Base-by-base conservation (phyloP, 352 stramenopile genomes). In the Phytophthora crassamura region DNA sequence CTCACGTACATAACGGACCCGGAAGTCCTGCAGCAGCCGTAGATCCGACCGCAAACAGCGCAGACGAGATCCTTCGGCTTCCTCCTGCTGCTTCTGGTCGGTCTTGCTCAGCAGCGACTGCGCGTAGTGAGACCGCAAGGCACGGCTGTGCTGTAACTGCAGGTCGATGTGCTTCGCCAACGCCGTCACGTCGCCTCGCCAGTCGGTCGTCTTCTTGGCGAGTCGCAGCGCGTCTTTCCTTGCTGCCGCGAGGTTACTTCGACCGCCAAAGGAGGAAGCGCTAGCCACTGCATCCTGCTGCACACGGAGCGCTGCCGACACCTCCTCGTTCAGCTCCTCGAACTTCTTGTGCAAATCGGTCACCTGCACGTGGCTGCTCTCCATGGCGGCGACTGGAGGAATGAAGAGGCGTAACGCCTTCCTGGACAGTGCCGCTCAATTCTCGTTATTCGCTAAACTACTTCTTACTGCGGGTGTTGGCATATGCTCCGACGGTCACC, bases 261-360 rank as follows among this genome's bases (percentile, higher is more conserved):
- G 57, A 20, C 39, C 61, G 15, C 34, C 58, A 6, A 61, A 50
- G 8, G 59, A 64, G 6, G 69, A 59, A 2, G 58, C 70, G 18
- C 8, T 62, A 12, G 51, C 63, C 22, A 86, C 72, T 2, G 69
- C 74, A 60, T 89, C 78, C 30, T 89, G 76, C 41, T 91, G 82
- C 6, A 74, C 73, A 4, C 61, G 70, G 5, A 93, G 76, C 1
- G 81, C 79, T 12, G 72, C 71, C 4, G 62, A 64, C 39, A 91
- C 79, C 59, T 91, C 82, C 28, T 93, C 85, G 40, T 91, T 93
- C 22, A 91, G 53, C 8, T 75, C 76, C 40, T 91, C 67, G 36
- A 93, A 90, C 59, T 91, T 91, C 43, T 82, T 83, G 74, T 90
- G 75, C 33, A 93, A 74, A 56, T 89, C 81, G 25, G 81, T 75